Evolutionary conservation across 768 basidiomycete genomes (phyloP).

Genomic region (Neoboletus magnificus): DNA sequence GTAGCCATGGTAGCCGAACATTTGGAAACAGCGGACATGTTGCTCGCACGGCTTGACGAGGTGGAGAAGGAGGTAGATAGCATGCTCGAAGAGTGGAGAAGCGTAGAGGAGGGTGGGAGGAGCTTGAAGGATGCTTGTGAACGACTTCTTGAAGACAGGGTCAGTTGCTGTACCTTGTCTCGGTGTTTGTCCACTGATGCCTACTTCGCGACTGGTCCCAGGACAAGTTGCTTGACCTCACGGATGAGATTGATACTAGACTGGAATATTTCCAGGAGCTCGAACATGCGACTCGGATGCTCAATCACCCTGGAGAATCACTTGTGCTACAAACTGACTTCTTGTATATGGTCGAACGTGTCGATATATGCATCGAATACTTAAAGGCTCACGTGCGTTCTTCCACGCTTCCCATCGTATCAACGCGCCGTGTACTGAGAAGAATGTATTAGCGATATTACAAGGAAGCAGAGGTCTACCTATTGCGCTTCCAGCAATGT

Average conservation of each 20-base stretch:
- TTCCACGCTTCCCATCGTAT: neutral
- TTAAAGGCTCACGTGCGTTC: slow-evolving; percentile 76
- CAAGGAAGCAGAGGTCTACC: slow-evolving; percentile 88
- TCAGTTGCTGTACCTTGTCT: slow-evolving; percentile 35
- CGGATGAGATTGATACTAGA: slow-evolving; percentile 77
- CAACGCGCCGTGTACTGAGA: neutral
- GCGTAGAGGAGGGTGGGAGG: slow-evolving; percentile 91
- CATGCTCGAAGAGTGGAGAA: slow-evolving; percentile 82
- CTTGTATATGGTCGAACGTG: slow-evolving; percentile 91
- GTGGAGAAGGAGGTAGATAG: slow-evolving; percentile 70
- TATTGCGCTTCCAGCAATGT: slow-evolving; percentile 97
- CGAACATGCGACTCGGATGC: slow-evolving; percentile 87
- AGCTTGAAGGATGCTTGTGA: slow-evolving; percentile 91
- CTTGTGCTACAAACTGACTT: slow-evolving; percentile 91
- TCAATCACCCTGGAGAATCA: slow-evolving; percentile 91
- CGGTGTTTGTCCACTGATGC: neutral
- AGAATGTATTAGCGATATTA: slow-evolving; percentile 66
- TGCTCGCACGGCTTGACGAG: slow-evolving; percentile 69
- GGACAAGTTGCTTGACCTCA: slow-evolving; percentile 74
- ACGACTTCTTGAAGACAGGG: slow-evolving; percentile 83
- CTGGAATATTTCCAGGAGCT: slow-evolving; percentile 95
- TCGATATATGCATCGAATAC: slow-evolving; percentile 93
- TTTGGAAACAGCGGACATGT: slow-evolving; percentile 69
- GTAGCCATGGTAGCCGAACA: slow-evolving; percentile 74
- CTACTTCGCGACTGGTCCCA: slow-evolving; percentile 27